Base-by-base conservation (phyloP, 1,284 basidiomycete species). In the Bondarzewia mesenterica region DNA sequence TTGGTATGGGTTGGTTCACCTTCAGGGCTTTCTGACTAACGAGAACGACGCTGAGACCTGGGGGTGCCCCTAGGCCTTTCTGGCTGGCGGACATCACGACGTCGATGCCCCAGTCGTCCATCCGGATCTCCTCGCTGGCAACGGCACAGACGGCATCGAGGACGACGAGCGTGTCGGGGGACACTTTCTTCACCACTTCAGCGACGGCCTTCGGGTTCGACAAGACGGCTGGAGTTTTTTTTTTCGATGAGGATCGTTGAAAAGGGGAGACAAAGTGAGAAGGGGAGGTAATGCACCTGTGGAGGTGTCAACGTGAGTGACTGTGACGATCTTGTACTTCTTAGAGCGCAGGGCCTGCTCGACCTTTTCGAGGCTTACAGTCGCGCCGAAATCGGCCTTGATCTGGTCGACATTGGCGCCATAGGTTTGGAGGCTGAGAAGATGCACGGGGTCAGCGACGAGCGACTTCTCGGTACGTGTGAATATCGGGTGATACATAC, bases 131-230 rank as follows among this genome's bases (percentile, higher is more conserved):
- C 66, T 99, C 95, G 57, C 88, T 93, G 0, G 89, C 95, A 12
- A 98, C 93, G 6, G 93, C 86, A 71, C 96, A 99, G 25, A 99
- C 96, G 38, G 83, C 92, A 63, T 99, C 95, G 50, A 95, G 73
- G 18, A 92, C 75, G 47, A 97, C 87, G 52, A 99, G 74, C 1
- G 93, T 90, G 27, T 91, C 80, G 4, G 96, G 95, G 2, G 90
- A 93, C 57, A 90, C 77, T 42, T 77, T 73, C 60, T 77, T 78
- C 48, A 95, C 88, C 4, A 84, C 75, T 54, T 82, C 80, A 20
- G 84, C 82, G 57, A 98, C 80, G 35, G 77, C 79, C 61, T 89
- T 84, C 42, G 88, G 85, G 59, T 95, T 79, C 23, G 91, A 91
- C 40, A 99, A 77, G 10, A 99, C 95, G 52, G 77, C 88, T 74